These are phyloP conservation scores for Leccinum disarticulatum DNA, from an alignment of 768 basidiomycete species.

Conservation along the genomic window DNA sequence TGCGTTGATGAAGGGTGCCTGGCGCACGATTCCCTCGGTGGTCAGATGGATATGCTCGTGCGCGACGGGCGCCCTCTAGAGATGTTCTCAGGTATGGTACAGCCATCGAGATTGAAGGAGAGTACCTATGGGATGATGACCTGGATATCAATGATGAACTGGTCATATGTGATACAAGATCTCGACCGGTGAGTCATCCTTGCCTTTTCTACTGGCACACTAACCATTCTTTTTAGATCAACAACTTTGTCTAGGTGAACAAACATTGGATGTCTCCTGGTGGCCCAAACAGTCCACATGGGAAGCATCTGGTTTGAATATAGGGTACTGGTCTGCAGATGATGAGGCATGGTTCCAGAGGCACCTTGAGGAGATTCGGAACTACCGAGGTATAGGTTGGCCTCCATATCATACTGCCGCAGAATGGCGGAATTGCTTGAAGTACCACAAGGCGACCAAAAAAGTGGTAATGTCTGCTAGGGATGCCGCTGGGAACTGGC, in stretches of 20 bases:
- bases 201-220: too few species aligned
- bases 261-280: not conserved
- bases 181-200: not conserved
- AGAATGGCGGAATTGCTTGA: not conserved
- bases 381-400: not conserved
- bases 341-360: not conserved
- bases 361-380: not conserved
- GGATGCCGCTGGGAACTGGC: not conserved
- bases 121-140: conserved; percentile 6
- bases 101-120: not conserved
- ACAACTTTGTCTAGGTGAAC: not conserved
- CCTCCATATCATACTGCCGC: not conserved
- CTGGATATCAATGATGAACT: not conserved
- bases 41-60: not conserved
- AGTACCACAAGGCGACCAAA: not conserved
- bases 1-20: conserved; percentile 5
- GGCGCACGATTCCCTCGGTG: not conserved
- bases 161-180: conserved; percentile 7
- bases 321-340: conserved; percentile 2
- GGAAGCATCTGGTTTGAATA: not conserved
- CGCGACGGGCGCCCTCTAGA: not conserved
- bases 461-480: not conserved
- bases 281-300: conserved; percentile 1
- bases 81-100: not conserved
- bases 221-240: not conserved